Conservation (phyloP, 208 protist genomes). For the Trypanosoma vivax region DNA sequence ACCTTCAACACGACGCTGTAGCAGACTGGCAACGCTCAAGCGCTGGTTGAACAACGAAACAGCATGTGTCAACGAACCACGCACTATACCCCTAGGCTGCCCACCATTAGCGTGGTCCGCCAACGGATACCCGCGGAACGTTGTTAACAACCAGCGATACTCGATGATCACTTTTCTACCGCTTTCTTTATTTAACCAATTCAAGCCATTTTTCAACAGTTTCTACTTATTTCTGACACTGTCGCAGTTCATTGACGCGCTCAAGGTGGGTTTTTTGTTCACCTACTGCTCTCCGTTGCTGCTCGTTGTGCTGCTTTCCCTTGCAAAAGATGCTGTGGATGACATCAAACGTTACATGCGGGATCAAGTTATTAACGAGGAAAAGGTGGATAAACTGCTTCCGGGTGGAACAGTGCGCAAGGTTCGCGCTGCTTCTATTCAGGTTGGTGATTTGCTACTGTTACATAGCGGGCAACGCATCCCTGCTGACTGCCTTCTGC, state of each 20-base stretch:
- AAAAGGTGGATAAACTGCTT: constrained; percentile 63
- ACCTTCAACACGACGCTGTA: neutral
- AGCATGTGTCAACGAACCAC: constrained; percentile 22
- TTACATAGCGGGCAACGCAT: constrained; percentile 92
- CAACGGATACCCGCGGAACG: constrained; percentile 51
- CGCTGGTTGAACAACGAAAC: constrained; percentile 13
- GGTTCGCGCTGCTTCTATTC: constrained; percentile 78
- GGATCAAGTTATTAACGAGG: constrained; percentile 79
- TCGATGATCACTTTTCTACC: constrained; percentile 77
- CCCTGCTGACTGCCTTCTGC: constrained; percentile 95
- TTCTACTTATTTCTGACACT: constrained; percentile 85
- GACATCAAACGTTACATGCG: constrained; percentile 90
- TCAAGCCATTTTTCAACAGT: constrained; percentile 76
- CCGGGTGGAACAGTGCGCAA: constrained; percentile 31
- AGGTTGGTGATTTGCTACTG: constrained; percentile 93
- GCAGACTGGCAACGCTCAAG: neutral
- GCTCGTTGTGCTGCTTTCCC: constrained; percentile 86
- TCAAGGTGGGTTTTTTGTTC: constrained; percentile 91
- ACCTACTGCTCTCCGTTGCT: constrained; percentile 94
- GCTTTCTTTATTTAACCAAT: constrained; percentile 67
- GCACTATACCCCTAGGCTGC: constrained; percentile 51
- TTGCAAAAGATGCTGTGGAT: constrained; percentile 93
- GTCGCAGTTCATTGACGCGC: constrained; percentile 69
- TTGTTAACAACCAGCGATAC: constrained; percentile 78
- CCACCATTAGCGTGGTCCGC: constrained; percentile 29